These are phyloP conservation scores for Blastobotrys proliferans DNA, from an alignment of 1,139 yeast genomes.

Conservation along the genomic window DNA sequence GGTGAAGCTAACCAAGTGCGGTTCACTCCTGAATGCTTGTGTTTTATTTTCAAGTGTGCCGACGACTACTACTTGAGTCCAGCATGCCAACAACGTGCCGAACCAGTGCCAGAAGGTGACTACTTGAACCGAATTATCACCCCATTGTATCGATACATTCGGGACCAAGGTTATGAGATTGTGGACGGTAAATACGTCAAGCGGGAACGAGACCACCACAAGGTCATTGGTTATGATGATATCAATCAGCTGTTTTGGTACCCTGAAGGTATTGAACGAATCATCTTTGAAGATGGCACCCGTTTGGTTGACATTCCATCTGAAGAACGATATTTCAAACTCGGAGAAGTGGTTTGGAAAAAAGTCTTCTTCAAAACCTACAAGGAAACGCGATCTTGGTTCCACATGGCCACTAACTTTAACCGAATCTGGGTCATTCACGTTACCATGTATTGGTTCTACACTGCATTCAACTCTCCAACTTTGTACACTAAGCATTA, in stretches of 20 bases:
- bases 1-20: constrained; percentile 98
- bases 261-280: constrained; percentile 96
- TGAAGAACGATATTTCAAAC: constrained; percentile 80
- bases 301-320: constrained; percentile 86
- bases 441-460: constrained; percentile 88
- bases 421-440: constrained; percentile 98
- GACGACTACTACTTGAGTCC: constrained; percentile 83
- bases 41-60: constrained; percentile 92
- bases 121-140: constrained; percentile 87
- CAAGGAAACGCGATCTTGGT: constrained; percentile 97
- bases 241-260: constrained; percentile 98
- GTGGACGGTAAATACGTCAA: constrained; percentile 93
- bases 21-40: constrained; percentile 87
- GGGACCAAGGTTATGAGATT: constrained; percentile 94
- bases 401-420: constrained; percentile 90
- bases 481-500: constrained; percentile 83
- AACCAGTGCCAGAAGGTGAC: constrained; percentile 89
- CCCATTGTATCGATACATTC: constrained; percentile 83
- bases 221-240: constrained; percentile 95
- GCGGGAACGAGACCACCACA: constrained; percentile 95
- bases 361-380: constrained; percentile 94
- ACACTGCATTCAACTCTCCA: constrained; percentile 88
- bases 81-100: constrained; percentile 78
- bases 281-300: constrained; percentile 84
- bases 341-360: constrained; percentile 92